phyloP scores from a whole-genome alignment of 257 asterid species.

The Salvia splendens region DNA sequence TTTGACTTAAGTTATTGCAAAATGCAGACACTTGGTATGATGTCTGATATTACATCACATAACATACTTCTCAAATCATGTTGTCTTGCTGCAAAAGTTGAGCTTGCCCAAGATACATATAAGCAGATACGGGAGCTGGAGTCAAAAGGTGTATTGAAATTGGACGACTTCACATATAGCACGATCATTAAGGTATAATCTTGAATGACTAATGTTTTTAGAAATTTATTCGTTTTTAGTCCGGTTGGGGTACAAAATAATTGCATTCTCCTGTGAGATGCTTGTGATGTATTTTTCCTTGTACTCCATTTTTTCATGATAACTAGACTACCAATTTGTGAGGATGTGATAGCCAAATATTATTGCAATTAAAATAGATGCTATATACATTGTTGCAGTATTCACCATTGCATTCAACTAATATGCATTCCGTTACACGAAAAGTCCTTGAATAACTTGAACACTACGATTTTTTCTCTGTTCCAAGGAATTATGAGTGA shows the following conservation, averaged over 20 bases:
- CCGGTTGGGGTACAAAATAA: background rate
- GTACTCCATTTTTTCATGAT: slow-evolving; percentile 14
- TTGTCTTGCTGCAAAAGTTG: slow-evolving; percentile 75
- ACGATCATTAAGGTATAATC: slow-evolving; percentile 77
- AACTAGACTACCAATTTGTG: slow-evolving; percentile 27
- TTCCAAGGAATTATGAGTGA: slow-evolving; percentile 36
- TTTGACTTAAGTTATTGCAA: slow-evolving; percentile 32
- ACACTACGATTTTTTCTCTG: slow-evolving; percentile 33
- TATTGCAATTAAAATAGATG: slow-evolving; percentile 24
- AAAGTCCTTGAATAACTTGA: slow-evolving; percentile 30
- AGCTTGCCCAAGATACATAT: slow-evolving; percentile 78
- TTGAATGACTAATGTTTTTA: slow-evolving; percentile 7
- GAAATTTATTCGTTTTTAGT: slow-evolving; percentile 20
- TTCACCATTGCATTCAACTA: slow-evolving; percentile 34
- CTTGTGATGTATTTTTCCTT: slow-evolving; percentile 24
- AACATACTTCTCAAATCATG: slow-evolving; percentile 90
- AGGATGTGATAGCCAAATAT: slow-evolving; percentile 19
- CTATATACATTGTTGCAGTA: slow-evolving; percentile 24
- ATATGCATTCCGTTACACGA: slow-evolving; percentile 22
- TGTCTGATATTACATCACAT: slow-evolving; percentile 69
- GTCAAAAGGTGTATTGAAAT: slow-evolving; percentile 56
- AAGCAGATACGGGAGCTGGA: slow-evolving; percentile 60
- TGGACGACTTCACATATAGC: slow-evolving; percentile 95
- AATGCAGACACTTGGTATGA: slow-evolving; percentile 70
- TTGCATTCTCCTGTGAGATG: slow-evolving; percentile 18